Evolutionary conservation across 441 rosid genomes (phyloP).

Genomic region (Euphorbia celastroides): DNA sequence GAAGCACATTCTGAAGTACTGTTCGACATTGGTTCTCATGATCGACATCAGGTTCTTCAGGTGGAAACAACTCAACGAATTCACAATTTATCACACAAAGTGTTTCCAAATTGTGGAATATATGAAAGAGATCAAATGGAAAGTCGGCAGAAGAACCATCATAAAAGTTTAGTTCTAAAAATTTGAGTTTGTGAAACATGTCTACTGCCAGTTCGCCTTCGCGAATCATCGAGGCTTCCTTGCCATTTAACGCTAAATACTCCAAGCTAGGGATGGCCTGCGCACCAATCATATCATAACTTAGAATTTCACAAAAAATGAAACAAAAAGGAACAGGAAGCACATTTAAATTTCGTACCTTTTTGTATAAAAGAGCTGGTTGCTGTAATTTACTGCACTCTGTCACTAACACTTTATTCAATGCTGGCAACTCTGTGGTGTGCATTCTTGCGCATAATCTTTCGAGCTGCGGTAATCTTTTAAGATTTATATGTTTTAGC

Average conservation of each 20-base stretch:
- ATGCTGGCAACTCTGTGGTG: neutral
- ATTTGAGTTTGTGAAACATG: constrained; percentile 8
- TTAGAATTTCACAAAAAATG: too few relatives aligned
- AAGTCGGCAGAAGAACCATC: constrained; percentile 6
- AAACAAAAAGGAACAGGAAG: neutral
- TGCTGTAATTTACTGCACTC: neutral
- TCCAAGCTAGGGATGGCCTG: constrained; percentile 24
- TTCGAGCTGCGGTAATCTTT: neutral
- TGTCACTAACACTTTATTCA: neutral
- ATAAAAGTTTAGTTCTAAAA: constrained; percentile 10
- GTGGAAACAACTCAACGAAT: constrained; percentile 17
- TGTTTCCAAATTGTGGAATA: constrained; percentile 18
- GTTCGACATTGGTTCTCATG: neutral
- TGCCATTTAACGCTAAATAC: constrained; percentile 9
- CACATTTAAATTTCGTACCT: neutral
- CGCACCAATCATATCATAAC: neutral
- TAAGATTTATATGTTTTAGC: neutral
- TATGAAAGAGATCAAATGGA: constrained; percentile 20
- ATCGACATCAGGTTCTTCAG: neutral
- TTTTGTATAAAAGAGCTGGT: neutral
- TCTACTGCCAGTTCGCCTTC: constrained; percentile 4
- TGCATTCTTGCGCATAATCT: neutral
- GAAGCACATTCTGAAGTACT: neutral
- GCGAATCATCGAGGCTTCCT: constrained; percentile 12
- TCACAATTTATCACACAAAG: neutral